Percentiles rank a stretch among this genome's conserved stretches.
phyloP scores from a whole-genome alignment of 306 rosid species.

The Argentina anserina region DNA sequence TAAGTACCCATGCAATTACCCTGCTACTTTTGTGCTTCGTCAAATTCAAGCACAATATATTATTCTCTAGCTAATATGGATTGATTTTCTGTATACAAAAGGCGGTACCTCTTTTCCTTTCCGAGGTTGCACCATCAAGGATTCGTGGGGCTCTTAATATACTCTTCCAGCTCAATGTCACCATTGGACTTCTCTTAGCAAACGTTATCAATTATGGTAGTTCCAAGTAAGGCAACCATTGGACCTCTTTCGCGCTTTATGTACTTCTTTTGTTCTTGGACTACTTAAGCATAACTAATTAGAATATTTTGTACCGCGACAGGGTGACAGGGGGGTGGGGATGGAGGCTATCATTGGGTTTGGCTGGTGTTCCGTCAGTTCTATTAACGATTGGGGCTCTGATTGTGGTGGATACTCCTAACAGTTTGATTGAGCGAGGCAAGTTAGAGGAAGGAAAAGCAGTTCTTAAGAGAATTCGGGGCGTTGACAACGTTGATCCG shows the following conservation, averaged over 20 bases:
- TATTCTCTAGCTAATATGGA: neutral
- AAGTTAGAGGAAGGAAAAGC: slow-evolving; percentile 59
- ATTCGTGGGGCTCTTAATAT: slow-evolving; percentile 84
- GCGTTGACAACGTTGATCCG: slow-evolving; percentile 60
- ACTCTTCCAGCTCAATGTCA: slow-evolving; percentile 68
- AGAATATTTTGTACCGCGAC: neutral
- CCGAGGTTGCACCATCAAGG: slow-evolving; percentile 82
- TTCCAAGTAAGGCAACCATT: slow-evolving; percentile 38
- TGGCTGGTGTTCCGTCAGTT: slow-evolving; percentile 71
- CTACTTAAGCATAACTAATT: neutral
- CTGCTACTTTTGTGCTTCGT: neutral
- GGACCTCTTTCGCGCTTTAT: neutral
- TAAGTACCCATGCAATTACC: neutral
- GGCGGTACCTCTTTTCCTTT: slow-evolving; percentile 86
- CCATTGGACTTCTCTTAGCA: slow-evolving; percentile 76
- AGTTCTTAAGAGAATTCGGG: slow-evolving; percentile 56
- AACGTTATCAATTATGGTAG: slow-evolving; percentile 62
- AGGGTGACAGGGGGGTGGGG: slow-evolving; percentile 68
- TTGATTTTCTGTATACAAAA: slow-evolving; percentile 16
- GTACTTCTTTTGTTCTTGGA: neutral
- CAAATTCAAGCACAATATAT: neutral
- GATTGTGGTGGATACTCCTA: slow-evolving; percentile 76
- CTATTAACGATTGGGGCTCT: slow-evolving; percentile 64
- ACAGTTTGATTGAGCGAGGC: slow-evolving; percentile 75
- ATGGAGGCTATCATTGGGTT: slow-evolving; percentile 77